Evolutionary conservation across 768 basidiomycete genomes (phyloP), one percentile per base, ranked within the genome.

Genomic region (Leccinum uliginosum): DNA sequence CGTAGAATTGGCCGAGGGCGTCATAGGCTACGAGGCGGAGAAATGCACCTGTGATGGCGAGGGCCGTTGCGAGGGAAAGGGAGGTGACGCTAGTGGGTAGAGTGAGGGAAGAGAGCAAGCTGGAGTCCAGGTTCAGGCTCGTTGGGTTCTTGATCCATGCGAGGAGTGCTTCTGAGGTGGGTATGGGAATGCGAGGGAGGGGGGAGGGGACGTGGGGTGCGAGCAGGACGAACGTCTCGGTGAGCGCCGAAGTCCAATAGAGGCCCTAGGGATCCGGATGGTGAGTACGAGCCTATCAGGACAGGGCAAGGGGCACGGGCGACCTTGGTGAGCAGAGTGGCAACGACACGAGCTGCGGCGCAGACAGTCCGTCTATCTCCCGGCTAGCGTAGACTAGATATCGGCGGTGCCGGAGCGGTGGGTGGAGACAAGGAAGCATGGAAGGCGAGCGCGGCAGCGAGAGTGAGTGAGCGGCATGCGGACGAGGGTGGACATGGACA

Each of bases 391-490:
- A 27, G 1, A 21, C 29, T 23, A 3, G 50, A 12, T 11, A 40
- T 23, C 3, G 48, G 10, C 1, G 44, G 32, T 17, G 19, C 11
- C 15, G 51, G 4, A 34, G n/a, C 4, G 1, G 38, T 60, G 48
- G 59, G 82, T 40, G 82, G 78, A 2, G 81, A 82, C 32, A 74
- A 68, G 21, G 78, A 73, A 27, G 73, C 65, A 29, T 80, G 79
- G 15, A 81, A 64, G 26, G 76, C 78, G 48, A 76, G 54, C 62
- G 77, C 76, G 17, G 77, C 72, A 17, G 75, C 66, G 35, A 80
- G 62, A 45, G 77, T 71, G n/a, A n/a, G n/a, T n/a, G 64, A 75
- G 75, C 6, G 79, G 78, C 47, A 81, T 67, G 59, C 75, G 78
- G 49, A 76, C 44, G 44, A 77, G 63, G 34, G 73, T 60, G 34